Conservation (phyloP, 768 basidiomycete species). For the Galerina sulciceps region DNA sequence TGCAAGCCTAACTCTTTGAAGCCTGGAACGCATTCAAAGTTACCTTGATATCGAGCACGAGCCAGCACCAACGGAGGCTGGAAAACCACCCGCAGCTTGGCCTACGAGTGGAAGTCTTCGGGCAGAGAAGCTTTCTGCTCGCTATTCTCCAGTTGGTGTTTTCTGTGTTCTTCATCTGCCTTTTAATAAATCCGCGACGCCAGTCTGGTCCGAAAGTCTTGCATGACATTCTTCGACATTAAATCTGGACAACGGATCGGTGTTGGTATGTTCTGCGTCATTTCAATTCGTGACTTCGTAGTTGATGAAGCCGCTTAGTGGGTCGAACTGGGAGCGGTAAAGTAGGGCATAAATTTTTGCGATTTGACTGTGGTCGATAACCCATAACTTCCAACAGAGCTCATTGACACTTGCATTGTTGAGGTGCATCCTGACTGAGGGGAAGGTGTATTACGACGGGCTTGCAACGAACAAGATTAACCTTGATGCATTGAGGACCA, state of each 20-base stretch:
- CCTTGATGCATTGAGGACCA: conserved; percentile 57
- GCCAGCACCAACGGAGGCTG: conserved; percentile 35
- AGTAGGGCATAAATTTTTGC: not conserved
- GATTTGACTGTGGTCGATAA: not conserved
- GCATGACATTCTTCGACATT: conserved; percentile 54
- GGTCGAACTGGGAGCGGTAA: conserved; percentile 51
- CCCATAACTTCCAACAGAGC: conserved; percentile 38
- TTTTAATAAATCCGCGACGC: not conserved
- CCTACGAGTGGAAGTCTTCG: conserved; percentile 54
- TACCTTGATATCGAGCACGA: conserved; percentile 66
- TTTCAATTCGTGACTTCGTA: not conserved
- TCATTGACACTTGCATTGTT: conserved; percentile 61
- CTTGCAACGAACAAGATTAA: conserved; percentile 54
- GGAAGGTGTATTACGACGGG: conserved; percentile 63
- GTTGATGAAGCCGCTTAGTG: conserved; percentile 48
- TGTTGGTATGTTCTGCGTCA: conserved; percentile 23
- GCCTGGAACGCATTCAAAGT: conserved; percentile 71
- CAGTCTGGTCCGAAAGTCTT: conserved; percentile 45
- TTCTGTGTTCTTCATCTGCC: too few species aligned
- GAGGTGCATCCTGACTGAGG: conserved; percentile 61
- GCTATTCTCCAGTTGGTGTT: conserved; percentile 40
- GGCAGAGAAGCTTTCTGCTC: conserved; percentile 54
- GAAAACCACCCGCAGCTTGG: conserved; percentile 61
- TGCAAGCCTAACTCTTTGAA: conserved; percentile 9
- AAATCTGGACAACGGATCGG: conserved; percentile 62